phyloP scores from a whole-genome alignment of 345 rosid genomes.

The Xanthoceras sorbifolium region DNA sequence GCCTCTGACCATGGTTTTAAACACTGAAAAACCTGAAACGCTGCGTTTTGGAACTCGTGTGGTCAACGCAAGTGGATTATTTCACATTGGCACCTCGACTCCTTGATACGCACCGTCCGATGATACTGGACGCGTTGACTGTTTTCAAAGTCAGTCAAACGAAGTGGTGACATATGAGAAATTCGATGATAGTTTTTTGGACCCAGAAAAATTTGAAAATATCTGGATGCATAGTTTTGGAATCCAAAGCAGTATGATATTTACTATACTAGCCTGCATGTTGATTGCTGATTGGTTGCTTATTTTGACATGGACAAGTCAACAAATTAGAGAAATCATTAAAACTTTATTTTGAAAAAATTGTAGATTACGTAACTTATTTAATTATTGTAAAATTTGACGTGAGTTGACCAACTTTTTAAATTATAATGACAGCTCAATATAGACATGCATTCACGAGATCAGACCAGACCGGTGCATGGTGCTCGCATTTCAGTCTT shows the following conservation, averaged over 20 bases:
- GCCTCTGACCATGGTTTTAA: not conserved
- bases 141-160: not conserved
- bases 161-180: not conserved
- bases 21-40: not conserved
- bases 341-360: not conserved
- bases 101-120: not conserved
- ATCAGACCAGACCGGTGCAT: not conserved
- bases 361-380: not conserved
- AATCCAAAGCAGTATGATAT: not conserved
- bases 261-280: not conserved
- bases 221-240: not conserved
- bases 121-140: not conserved
- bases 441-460: not conserved
- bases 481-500: not conserved
- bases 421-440: constrained; percentile 2
- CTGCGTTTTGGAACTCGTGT: not conserved
- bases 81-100: too few relatives aligned
- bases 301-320: not conserved
- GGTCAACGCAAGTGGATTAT: not conserved
- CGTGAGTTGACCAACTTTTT: not conserved
- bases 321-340: not conserved
- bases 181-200: constrained; percentile 4
- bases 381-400: not conserved
- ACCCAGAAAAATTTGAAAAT: not conserved
- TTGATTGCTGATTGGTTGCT: not conserved